These are phyloP conservation scores for Tetrapisispora taiwanensis DNA, from an alignment of 805 yeast species.

Conservation along the genomic window DNA sequence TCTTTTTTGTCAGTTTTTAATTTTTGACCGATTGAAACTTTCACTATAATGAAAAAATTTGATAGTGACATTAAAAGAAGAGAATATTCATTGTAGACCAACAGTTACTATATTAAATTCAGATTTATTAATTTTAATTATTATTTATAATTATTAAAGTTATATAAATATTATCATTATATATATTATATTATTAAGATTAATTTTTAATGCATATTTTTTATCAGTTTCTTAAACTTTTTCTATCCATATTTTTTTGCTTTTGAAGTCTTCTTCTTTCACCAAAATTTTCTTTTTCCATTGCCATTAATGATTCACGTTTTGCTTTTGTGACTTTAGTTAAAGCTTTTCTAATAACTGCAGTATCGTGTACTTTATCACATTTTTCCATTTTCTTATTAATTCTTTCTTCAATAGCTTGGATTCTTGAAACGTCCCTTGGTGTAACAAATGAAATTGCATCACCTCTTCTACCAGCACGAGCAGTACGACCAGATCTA, in stretches of 20 bases:
- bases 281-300: conserved; percentile 87
- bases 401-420: conserved; percentile 79
- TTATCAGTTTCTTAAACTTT: conserved; percentile 8
- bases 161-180: too few species aligned
- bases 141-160: too few species aligned
- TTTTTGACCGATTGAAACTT: too few species aligned
- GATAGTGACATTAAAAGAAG: too few species aligned
- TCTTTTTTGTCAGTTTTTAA: background rate
- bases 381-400: conserved; percentile 71
- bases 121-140: too few species aligned
- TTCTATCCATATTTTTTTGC: conserved; percentile 25
- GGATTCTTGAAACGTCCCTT: conserved; percentile 69
- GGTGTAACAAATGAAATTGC: conserved; percentile 77
- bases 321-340: conserved; percentile 69
- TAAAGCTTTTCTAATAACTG: conserved; percentile 62
- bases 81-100: too few species aligned
- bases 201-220: background rate
- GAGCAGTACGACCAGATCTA: conserved; percentile 96
- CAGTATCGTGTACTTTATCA: conserved; percentile 61
- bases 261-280: conserved; percentile 50
- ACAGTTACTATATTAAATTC: too few species aligned
- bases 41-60: too few species aligned
- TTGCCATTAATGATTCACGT: conserved; percentile 83
- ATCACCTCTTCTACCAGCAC: conserved; percentile 89
- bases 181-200: background rate